These are phyloP conservation scores for Botrytis medusae DNA, from an alignment of 2,329 filamentous ascomycete genomes.

Conservation along the genomic window DNA sequence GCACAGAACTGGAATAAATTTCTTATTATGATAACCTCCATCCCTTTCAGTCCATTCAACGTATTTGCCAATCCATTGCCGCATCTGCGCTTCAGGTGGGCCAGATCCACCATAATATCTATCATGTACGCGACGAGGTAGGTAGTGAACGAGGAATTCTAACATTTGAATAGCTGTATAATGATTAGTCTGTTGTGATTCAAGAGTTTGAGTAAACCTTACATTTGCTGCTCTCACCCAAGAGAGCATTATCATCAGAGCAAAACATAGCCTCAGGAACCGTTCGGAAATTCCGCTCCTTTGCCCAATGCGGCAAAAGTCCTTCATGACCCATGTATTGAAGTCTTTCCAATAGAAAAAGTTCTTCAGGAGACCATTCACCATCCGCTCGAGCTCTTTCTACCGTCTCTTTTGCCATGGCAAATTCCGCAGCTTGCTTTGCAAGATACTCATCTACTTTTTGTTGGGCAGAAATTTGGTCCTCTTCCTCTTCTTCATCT, in stretches of 20 bases:
- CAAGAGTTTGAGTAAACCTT: slow-evolving; percentile 16
- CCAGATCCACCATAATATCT: slow-evolving; percentile 28
- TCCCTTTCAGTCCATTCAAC: slow-evolving; percentile 41
- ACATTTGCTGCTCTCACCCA: slow-evolving; percentile 36
- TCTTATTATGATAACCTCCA: slow-evolving; percentile 35
- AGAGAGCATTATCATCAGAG: slow-evolving; percentile 31
- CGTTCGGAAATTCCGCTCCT: slow-evolving; percentile 36
- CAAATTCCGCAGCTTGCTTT: slow-evolving; percentile 35
- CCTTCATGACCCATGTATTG: slow-evolving; percentile 37
- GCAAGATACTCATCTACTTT: slow-evolving; percentile 38
- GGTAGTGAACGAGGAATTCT: slow-evolving; percentile 28
- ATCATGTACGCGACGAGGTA: slow-evolving; percentile 34
- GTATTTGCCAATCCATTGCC: slow-evolving; percentile 36
- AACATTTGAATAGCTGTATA: slow-evolving; percentile 34
- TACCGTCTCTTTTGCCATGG: slow-evolving; percentile 30
- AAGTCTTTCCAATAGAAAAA: slow-evolving; percentile 37
- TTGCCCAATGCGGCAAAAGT: slow-evolving; percentile 35
- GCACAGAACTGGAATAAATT: slow-evolving; percentile 37
- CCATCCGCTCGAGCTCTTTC: slow-evolving; percentile 31
- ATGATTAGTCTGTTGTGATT: slow-evolving; percentile 19
- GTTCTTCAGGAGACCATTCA: slow-evolving; percentile 37
- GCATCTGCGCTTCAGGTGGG: slow-evolving; percentile 35
- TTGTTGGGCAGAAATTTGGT: slow-evolving; percentile 26
- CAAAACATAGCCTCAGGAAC: slow-evolving; percentile 36
- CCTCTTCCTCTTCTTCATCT: slow-evolving; percentile 24